phyloP scores from a whole-genome alignment of 192 early-diverging fungal species.

The Thamnidium elegans region DNA sequence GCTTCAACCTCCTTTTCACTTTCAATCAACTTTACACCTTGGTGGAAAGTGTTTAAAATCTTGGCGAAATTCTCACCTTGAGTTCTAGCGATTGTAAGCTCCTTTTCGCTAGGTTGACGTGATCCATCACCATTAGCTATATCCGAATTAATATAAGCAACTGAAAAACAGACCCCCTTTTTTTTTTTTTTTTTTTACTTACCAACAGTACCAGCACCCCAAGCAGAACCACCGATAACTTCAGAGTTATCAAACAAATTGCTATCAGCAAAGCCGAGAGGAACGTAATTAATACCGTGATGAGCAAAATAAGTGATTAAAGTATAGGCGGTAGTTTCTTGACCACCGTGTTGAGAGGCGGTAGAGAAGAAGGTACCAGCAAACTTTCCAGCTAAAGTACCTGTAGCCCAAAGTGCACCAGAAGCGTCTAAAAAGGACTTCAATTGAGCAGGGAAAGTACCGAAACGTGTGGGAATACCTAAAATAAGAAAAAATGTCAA shows the following conservation, averaged over 20 bases:
- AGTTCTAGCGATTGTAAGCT: slow-evolving; percentile 56
- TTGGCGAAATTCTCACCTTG: slow-evolving; percentile 63
- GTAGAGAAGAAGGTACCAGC: slow-evolving; percentile 76
- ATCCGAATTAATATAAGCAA: no score
- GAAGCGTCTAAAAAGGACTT: slow-evolving; percentile 48
- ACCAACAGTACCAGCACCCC: slow-evolving; percentile 26
- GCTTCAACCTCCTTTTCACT: not conserved
- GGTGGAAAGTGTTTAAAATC: slow-evolving; percentile 35
- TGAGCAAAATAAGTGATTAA: slow-evolving; percentile 65
- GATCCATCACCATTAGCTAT: slow-evolving; percentile 60
- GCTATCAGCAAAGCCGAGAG: slow-evolving; percentile 54
- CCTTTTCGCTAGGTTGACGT: slow-evolving; percentile 60
- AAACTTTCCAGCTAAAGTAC: slow-evolving; percentile 66
- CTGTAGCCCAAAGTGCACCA: slow-evolving; percentile 37
- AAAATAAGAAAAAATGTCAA: slow-evolving; percentile 4
- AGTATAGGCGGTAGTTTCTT: slow-evolving; percentile 68
- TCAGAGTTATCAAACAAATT: slow-evolving; percentile 46
- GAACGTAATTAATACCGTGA: slow-evolving; percentile 77
- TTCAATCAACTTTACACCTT: slow-evolving; percentile 5
- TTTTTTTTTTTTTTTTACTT: not conserved
- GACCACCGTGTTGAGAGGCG: slow-evolving; percentile 70
- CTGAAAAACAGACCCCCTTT: no score
- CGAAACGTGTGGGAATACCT: slow-evolving; percentile 65
- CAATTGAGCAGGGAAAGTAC: slow-evolving; percentile 70
- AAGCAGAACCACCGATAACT: slow-evolving; percentile 15